Conservation (phyloP, 371 early-diverging fungal genomes). For the Mucor piriformis region DNA sequence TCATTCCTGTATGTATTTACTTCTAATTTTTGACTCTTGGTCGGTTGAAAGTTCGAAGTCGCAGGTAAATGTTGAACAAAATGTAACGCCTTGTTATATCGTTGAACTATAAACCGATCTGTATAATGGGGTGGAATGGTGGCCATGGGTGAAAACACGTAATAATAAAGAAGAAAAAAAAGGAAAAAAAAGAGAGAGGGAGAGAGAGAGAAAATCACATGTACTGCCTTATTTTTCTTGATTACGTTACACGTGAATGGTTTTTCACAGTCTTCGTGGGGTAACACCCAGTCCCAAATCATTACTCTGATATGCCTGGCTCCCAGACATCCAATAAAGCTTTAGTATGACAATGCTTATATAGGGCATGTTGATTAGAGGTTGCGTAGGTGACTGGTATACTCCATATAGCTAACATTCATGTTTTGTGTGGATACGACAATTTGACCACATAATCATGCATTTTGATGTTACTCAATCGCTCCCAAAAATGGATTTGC, state of each 20-base stretch:
- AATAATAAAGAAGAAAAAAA: background rate
- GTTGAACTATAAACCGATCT: constrained; percentile 29
- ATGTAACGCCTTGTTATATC: constrained; percentile 43
- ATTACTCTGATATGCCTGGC: too few relatives aligned
- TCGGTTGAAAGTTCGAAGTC: constrained; percentile 42
- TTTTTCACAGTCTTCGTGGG: too few relatives aligned
- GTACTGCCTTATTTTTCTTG: background rate
- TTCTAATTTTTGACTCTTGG: constrained; percentile 46
- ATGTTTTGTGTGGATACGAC: too few relatives aligned
- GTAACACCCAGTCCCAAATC: too few relatives aligned
- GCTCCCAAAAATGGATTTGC: too few relatives aligned
- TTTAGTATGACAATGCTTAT: too few relatives aligned
- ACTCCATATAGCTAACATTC: too few relatives aligned
- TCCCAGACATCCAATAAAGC: too few relatives aligned
- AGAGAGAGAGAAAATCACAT: background rate
- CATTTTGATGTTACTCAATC: too few relatives aligned
- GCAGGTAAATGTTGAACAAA: constrained; percentile 45
- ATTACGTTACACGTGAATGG: background rate
- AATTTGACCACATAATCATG: too few relatives aligned
- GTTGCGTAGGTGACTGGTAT: too few relatives aligned
- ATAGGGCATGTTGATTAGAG: too few relatives aligned
- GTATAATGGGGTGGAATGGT: constrained; percentile 30
- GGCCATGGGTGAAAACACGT: background rate
- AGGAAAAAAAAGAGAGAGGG: background rate
- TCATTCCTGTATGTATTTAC: constrained; percentile 28